Evolutionary conservation across 768 basidiomycete species (phyloP).

Genomic region (Leccinum subgranulosum): DNA sequence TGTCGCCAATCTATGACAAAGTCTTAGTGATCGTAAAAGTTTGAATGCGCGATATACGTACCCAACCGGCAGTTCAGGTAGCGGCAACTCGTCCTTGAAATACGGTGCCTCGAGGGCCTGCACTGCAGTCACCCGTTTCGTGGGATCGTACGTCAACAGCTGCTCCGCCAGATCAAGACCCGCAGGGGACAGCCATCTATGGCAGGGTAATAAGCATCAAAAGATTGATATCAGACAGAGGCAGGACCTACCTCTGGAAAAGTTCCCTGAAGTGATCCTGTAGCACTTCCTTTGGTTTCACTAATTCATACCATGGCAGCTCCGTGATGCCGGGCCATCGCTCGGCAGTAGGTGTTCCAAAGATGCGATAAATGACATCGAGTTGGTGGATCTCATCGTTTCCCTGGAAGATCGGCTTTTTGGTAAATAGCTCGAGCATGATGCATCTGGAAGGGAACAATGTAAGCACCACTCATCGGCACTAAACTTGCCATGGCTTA

Average conservation of each 20-base stretch:
- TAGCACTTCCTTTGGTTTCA: conserved; percentile 78
- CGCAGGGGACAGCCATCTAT: conserved; percentile 82
- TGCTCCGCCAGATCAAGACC: conserved; percentile 85
- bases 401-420: conserved; percentile 97
- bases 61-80: conserved; percentile 73
- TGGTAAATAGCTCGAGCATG: conserved; percentile 95
- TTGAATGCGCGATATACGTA: conserved; percentile 39
- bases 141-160: conserved; percentile 79
- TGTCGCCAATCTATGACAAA: conserved; percentile 56
- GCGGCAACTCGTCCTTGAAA: conserved; percentile 78
- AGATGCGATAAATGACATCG: conserved; percentile 84
- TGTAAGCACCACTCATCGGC: not conserved
- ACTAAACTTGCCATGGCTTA: conserved; percentile 31
- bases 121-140: conserved; percentile 66
- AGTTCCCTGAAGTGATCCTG: conserved; percentile 76
- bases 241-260: conserved; percentile 72
- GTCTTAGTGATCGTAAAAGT: conserved; percentile 3
- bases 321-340: conserved; percentile 81
- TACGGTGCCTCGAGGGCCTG: conserved; percentile 83
- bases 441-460: conserved; percentile 66
- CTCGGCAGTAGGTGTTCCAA: conserved; percentile 83
- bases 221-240: not conserved
- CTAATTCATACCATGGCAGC: conserved; percentile 98
- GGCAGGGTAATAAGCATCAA: not conserved
- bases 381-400: conserved; percentile 97